A percentile compares a stretch with the other conserved stretches of the same genome.
Conservation (phyloP, 495 filamentous ascomycete genomes). For the Cercophora sp. region DNA sequence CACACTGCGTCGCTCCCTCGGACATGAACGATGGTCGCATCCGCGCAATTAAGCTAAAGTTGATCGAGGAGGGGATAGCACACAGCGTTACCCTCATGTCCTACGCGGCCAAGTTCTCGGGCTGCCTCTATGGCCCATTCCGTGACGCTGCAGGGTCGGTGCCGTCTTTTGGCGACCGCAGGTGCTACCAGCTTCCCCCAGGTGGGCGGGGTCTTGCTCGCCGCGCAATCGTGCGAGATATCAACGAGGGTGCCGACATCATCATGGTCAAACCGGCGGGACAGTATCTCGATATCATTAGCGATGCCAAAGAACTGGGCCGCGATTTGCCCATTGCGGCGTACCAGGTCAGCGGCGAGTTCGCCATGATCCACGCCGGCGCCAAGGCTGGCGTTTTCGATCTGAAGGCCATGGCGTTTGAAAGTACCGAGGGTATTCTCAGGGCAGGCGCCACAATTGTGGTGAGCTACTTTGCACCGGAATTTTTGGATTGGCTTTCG, state of each 20-base stretch:
- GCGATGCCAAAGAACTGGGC: slow-evolving; percentile 89
- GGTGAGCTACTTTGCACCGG: slow-evolving; percentile 88
- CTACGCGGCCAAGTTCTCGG: slow-evolving; percentile 95
- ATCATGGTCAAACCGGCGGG: slow-evolving; percentile 98
- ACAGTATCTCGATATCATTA: slow-evolving; percentile 93
- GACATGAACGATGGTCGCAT: slow-evolving; percentile 99
- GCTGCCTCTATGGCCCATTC: slow-evolving; percentile 95
- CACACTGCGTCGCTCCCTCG: slow-evolving; percentile 92
- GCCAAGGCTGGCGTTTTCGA: slow-evolving; percentile 98
- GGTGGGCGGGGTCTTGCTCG: slow-evolving; percentile 90
- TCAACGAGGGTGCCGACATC: slow-evolving; percentile 90
- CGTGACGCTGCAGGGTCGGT: slow-evolving; percentile 90
- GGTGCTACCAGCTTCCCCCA: slow-evolving; percentile 93
- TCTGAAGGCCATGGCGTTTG: slow-evolving; percentile 90
- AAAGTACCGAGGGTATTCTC: slow-evolving; percentile 87
- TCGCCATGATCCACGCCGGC: slow-evolving; percentile 94
- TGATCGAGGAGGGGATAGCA: slow-evolving; percentile 86
- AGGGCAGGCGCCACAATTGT: slow-evolving; percentile 90
- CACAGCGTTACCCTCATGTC: slow-evolving; percentile 92
- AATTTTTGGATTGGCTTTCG: slow-evolving; percentile 82
- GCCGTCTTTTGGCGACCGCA: slow-evolving; percentile 89
- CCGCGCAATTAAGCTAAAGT: slow-evolving; percentile 90
- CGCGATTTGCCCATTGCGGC: slow-evolving; percentile 86
- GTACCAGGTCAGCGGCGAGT: slow-evolving; percentile 96
- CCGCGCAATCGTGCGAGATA: slow-evolving; percentile 84